Base-by-base conservation (phyloP, 495 filamentous ascomycete species). In the Astrothelium subdiscretum region DNA sequence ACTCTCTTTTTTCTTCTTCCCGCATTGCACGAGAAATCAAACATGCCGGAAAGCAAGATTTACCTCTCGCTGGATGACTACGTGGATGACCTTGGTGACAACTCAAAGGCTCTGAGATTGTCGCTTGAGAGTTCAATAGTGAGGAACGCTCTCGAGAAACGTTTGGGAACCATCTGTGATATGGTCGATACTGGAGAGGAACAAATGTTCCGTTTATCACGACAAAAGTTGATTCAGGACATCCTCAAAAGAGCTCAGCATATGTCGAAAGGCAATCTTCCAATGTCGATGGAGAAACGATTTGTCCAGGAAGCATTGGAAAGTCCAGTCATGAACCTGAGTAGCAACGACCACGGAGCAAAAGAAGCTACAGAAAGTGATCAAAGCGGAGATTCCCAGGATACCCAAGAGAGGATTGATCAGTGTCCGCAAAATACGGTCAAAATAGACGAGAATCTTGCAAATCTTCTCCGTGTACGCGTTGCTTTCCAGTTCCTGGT, bases 51-150 rank as follows among this genome's bases (percentile, higher is more conserved):
- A 32, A 31, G 43, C 3, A 54, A 60, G 2, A 79, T 89, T 57
- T 97, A 91, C 69, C 82, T 94, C 35, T 83, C 85, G 1, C 71
- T 85, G 35, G 92, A 96, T 61, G 91, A 96, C 66, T 82, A 95
- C 57, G 75, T 95, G 52, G 91, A 97, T 60, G 77, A 70, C 3
- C 77, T 88, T 27, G 78, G 78, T 27, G 80, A 81, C 31, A 70
- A 76, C 13, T 77, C 77, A 27, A 75, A 2, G 11, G 26, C 20
- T 3, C 22, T 31, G 40, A 63, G 24, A 20, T 35, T 10, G 22
- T 32, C 15, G 15, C 38, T 26, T 6, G 24, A 31, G 18, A 43
- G 31, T n/a, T 52, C 57, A 15, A 65, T 73, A 1, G 76, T 81
- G 38, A 70, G 78, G 29, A 40, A 57, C 10, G 70, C 63, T 4